Evolutionary conservation across 495 filamentous ascomycete genomes (phyloP).

Genomic region (Pyrenula massariospora): DNA sequence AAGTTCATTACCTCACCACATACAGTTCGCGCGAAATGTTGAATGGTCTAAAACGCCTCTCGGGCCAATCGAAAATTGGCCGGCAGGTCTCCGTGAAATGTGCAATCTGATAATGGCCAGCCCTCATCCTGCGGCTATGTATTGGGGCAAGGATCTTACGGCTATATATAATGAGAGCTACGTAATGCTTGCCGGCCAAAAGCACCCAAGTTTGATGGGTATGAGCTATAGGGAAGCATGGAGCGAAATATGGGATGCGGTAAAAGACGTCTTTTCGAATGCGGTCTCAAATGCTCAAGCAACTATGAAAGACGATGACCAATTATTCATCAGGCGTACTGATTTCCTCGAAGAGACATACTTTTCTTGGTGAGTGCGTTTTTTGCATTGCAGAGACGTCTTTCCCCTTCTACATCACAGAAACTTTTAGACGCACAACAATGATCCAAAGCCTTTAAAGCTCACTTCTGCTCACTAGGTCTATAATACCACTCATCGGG

Average conservation of each 20-base stretch:
- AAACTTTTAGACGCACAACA: neutral
- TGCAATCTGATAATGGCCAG: conserved; percentile 59
- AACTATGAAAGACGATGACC: conserved; percentile 66
- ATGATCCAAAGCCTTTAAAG: neutral
- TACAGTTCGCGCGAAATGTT: conserved; percentile 50
- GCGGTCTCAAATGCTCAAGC: conserved; percentile 50
- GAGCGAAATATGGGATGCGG: conserved; percentile 54
- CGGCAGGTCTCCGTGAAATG: conserved; percentile 49
- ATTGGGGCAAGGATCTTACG: conserved; percentile 54
- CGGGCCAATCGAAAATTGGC: conserved; percentile 56
- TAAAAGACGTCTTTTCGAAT: conserved; percentile 45
- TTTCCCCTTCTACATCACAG: neutral
- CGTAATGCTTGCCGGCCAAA: conserved; percentile 52
- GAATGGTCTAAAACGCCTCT: conserved; percentile 55
- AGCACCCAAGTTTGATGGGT: conserved; percentile 61
- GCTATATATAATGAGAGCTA: conserved; percentile 70
- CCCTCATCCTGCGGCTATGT: conserved; percentile 61
- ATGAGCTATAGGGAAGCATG: conserved; percentile 49
- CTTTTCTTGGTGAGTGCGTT: conserved; percentile 43
- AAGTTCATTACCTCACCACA: conserved; percentile 44
- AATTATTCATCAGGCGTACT: conserved; percentile 48
- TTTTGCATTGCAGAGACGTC: too few relatives aligned
- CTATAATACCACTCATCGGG: conserved; percentile 54
- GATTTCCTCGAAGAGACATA: conserved; percentile 56
- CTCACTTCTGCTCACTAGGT: conserved; percentile 7